These are phyloP conservation scores for Fusarium sp. DNA, from an alignment of 2,329 filamentous ascomycete species.

Conservation along the genomic window DNA sequence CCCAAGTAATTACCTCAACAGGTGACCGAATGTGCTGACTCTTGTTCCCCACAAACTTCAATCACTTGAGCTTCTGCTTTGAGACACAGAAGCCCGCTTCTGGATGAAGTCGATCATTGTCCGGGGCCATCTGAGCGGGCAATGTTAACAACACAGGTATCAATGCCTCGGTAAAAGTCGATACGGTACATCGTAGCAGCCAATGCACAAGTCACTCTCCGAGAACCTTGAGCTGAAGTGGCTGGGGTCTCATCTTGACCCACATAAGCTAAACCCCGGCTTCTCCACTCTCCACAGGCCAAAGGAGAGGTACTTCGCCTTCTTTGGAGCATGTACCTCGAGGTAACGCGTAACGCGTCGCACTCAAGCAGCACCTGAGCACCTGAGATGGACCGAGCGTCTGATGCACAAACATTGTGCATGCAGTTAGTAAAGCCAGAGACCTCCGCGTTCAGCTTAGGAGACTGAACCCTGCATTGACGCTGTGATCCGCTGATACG, in stretches of 20 bases:
- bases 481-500: constrained; percentile 4
- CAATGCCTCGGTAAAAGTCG: not conserved
- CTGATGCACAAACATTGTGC: constrained; percentile 3
- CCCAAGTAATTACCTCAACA: constrained; percentile 8
- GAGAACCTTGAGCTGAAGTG: constrained; percentile 7
- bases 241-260: constrained; percentile 21
- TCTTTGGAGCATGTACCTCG: constrained; percentile 5
- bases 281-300: constrained; percentile 24
- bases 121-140: not conserved
- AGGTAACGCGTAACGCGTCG: constrained; percentile 25
- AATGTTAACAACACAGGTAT: not conserved
- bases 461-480: constrained; percentile 21
- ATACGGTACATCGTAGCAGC: not conserved
- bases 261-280: constrained; percentile 1
- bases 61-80: constrained; percentile 30
- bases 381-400: constrained; percentile 6
- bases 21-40: constrained; percentile 26
- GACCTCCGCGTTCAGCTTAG: constrained; percentile 24
- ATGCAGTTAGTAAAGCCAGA: constrained; percentile 22
- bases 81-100: constrained; percentile 9
- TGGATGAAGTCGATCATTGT: not conserved
- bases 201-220: not conserved
- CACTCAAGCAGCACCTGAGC: not conserved
- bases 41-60: not conserved
- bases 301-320: constrained; percentile 15